Percentiles rank a stretch among this genome's conserved stretches.
Conservation (phyloP, 2,329 filamentous ascomycete species). For the Nemania diffusa region DNA sequence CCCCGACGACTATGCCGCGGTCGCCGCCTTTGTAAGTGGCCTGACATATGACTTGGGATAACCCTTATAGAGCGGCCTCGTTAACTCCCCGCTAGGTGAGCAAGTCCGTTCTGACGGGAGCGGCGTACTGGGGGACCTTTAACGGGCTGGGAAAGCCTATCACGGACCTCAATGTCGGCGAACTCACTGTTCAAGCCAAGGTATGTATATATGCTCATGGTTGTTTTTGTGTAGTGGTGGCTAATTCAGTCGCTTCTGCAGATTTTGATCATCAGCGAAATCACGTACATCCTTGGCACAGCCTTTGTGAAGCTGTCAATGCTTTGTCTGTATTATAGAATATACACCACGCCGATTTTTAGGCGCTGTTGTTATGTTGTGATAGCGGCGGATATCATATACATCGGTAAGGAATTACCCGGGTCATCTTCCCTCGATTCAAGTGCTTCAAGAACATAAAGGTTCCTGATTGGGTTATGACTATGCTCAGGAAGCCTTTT, state of each 20-base stretch:
- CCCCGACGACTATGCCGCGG: conserved; percentile 39
- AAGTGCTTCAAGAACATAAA: neutral
- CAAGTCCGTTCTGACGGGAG: conserved; percentile 30
- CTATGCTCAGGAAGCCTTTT: neutral
- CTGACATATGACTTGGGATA: neutral
- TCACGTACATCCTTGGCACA: conserved; percentile 47
- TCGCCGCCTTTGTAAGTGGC: conserved; percentile 43
- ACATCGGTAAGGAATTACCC: conserved; percentile 34
- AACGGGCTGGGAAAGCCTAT: conserved; percentile 43
- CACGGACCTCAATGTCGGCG: conserved; percentile 12
- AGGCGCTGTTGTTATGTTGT: conserved; percentile 42
- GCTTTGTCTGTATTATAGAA: conserved; percentile 47
- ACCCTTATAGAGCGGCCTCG: neutral
- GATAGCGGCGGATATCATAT: conserved; percentile 42
- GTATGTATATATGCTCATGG: conserved; percentile 22
- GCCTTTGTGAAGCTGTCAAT: conserved; percentile 49
- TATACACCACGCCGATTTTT: conserved; percentile 47
- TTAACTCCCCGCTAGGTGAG: conserved; percentile 24
- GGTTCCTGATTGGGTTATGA: neutral
- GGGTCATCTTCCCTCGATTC: neutral
- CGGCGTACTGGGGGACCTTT: conserved; percentile 40
- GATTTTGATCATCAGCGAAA: conserved; percentile 38
- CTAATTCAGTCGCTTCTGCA: conserved; percentile 22
- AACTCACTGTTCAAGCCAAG: conserved; percentile 29
- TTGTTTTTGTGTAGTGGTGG: conserved; percentile 10